Evolutionary conservation across 176 grass and related monocot species (phyloP).

Genomic region (Oryza punctata): DNA sequence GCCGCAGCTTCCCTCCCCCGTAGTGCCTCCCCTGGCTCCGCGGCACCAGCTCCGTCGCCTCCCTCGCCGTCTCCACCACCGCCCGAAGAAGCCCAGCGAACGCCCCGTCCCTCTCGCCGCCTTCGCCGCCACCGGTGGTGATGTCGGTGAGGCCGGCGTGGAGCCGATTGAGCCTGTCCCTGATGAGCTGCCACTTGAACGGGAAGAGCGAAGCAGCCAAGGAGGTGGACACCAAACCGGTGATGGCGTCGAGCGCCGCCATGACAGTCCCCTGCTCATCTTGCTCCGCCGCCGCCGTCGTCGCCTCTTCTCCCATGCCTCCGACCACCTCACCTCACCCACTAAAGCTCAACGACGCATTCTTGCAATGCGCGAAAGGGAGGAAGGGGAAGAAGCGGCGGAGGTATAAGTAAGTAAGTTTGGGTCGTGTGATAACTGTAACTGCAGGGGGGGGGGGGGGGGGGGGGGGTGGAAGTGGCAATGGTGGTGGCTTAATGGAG

Average conservation of each 20-base stretch:
- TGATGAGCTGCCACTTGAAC: slow-evolving; percentile 76
- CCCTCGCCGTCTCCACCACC: slow-evolving; percentile 28
- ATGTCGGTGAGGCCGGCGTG: slow-evolving; percentile 53
- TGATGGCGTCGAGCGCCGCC: slow-evolving; percentile 41
- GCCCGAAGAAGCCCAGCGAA: slow-evolving; percentile 42
- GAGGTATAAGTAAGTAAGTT: slow-evolving; percentile 21
- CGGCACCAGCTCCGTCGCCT: slow-evolving; percentile 45
- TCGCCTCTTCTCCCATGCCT: slow-evolving; percentile 45
- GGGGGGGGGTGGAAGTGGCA: too few species aligned
- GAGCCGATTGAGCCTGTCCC: slow-evolving; percentile 66
- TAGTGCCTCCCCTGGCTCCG: slow-evolving; percentile 65
- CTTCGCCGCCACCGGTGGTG: slow-evolving; percentile 8
- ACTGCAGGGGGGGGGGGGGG: too few species aligned
- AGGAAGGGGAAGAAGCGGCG: not conserved
- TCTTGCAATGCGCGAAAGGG: not conserved
- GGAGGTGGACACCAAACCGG: slow-evolving; percentile 43
- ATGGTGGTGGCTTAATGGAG: slow-evolving; percentile 35
- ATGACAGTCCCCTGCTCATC: slow-evolving; percentile 39
- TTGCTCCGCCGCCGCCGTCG: slow-evolving; percentile 5
- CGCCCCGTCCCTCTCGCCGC: slow-evolving; percentile 13
- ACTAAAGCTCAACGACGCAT: not conserved
- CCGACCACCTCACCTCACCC: not conserved
- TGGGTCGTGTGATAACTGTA: slow-evolving; percentile 52
- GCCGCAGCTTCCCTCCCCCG: slow-evolving; percentile 77
- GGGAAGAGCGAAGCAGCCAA: slow-evolving; percentile 65